phyloP scores from a whole-genome alignment of 139 green algal species.

The Chlorella vulgaris region DNA sequence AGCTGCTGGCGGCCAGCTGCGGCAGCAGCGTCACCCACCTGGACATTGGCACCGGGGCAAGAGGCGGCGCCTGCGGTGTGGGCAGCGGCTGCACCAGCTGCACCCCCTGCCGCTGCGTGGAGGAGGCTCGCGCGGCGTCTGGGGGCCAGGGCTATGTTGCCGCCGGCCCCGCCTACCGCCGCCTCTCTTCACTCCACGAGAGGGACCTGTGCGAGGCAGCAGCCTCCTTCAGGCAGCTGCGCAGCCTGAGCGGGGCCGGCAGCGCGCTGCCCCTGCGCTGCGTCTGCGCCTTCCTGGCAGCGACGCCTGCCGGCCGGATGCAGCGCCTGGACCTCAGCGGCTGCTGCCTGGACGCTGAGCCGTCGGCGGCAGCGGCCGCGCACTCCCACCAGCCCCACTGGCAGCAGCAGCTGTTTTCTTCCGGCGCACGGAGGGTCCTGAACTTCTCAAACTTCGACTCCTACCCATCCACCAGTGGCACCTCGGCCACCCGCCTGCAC shows the following conservation, averaged over 20 bases:
- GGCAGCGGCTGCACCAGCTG: background rate
- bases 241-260: constrained; percentile 3
- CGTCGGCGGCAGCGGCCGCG: background rate
- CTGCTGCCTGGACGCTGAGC: constrained; percentile 20
- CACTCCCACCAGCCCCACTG: background rate
- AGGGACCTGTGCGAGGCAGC: constrained; percentile 21
- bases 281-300: constrained; percentile 12
- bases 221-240: constrained; percentile 13
- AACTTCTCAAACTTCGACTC: constrained; percentile 18
- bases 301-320: constrained; percentile 15
- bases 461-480: background rate
- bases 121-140: background rate
- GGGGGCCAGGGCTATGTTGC: no score
- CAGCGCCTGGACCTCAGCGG: background rate
- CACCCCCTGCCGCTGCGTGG: background rate
- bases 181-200: constrained; percentile 13
- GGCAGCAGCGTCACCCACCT: constrained; percentile 17
- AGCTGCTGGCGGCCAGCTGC: constrained; percentile 23
- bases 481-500: constrained; percentile 2
- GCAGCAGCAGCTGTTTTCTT: constrained; percentile 23
- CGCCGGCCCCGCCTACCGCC: background rate
- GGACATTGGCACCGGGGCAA: constrained; percentile 14
- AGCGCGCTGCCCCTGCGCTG: constrained; percentile 18
- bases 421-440: background rate
- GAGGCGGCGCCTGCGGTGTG: background rate